Percentiles rank a stretch among this genome's conserved stretches.
phyloP scores from a whole-genome alignment of 1,284 basidiomycete genomes.

The Tylopilus sp. region DNA sequence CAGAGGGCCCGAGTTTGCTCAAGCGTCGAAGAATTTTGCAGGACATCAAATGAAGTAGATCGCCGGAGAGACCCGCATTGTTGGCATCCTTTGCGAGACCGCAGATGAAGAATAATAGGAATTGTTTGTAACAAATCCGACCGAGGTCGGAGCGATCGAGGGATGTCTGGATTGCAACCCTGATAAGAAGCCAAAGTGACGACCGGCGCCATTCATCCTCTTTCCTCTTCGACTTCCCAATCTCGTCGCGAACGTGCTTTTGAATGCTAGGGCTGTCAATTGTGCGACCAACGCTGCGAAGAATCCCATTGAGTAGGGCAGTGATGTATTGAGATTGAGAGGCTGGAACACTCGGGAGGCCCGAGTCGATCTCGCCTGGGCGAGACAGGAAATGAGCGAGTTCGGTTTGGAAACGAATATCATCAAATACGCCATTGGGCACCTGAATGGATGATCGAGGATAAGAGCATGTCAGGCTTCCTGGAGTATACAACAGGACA shows the following conservation, averaged over 20 bases:
- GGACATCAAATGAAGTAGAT: not conserved
- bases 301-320: conserved; percentile 51
- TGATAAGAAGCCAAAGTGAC: conserved; percentile 57
- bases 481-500: conserved; percentile 34
- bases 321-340: conserved; percentile 55
- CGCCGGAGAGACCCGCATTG: not conserved
- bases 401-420: conserved; percentile 16
- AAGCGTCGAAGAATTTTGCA: not conserved
- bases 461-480: conserved; percentile 44
- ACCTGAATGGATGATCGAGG: conserved; percentile 12
- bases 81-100: not conserved
- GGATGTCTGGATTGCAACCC: conserved; percentile 44
- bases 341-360: conserved; percentile 44
- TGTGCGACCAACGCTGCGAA: conserved; percentile 43
- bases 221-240: conserved; percentile 43
- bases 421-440: conserved; percentile 13
- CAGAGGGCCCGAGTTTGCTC: not conserved
- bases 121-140: not conserved
- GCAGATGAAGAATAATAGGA: conserved; percentile 1
- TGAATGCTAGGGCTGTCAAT: conserved; percentile 43
- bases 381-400: conserved; percentile 16
- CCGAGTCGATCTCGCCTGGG: conserved; percentile 12
- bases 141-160: conserved; percentile 37
- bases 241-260: conserved; percentile 54
- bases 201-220: conserved; percentile 55